Evolutionary conservation across 129 eudicot genomes (phyloP).

Genomic region (Pulicaria dysenterica): DNA sequence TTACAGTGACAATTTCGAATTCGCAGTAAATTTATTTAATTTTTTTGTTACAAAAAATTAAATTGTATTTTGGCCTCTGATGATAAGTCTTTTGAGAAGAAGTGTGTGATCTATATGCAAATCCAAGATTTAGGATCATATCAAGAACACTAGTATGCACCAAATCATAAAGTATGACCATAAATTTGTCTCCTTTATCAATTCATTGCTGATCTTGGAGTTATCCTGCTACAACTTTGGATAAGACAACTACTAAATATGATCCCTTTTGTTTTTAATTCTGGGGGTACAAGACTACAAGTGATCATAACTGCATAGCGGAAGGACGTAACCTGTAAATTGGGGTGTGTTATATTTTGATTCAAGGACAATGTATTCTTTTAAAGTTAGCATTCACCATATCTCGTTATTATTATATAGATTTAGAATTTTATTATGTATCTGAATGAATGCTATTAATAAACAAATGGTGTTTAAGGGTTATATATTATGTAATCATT

Average conservation of each 20-base stretch:
- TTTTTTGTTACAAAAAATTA: not conserved
- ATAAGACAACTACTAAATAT: not conserved
- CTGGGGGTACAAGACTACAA: not conserved
- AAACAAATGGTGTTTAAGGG: no score
- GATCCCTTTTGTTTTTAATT: not conserved
- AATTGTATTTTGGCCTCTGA: not conserved
- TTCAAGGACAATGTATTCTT: no score
- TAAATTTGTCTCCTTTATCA: not conserved
- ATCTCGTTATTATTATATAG: no score
- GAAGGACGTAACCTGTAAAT: not conserved
- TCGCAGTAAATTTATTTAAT: not conserved
- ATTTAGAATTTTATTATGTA: no score
- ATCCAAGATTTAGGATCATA: constrained; percentile 19
- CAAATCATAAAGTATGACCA: constrained; percentile 11
- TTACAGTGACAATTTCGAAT: not conserved
- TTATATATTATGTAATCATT: no score
- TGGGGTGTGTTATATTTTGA: no score
- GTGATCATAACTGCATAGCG: constrained; percentile 3
- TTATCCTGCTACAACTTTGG: not conserved
- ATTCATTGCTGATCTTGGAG: not conserved
- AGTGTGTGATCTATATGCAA: not conserved
- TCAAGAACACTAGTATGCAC: not conserved
- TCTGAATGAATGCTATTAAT: no score
- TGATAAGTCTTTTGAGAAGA: not conserved
- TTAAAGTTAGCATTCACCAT: no score